Evolutionary conservation across 805 yeast species (phyloP), one percentile per base, ranked within the genome.

Genomic region (Nakazawaea sp.): DNA sequence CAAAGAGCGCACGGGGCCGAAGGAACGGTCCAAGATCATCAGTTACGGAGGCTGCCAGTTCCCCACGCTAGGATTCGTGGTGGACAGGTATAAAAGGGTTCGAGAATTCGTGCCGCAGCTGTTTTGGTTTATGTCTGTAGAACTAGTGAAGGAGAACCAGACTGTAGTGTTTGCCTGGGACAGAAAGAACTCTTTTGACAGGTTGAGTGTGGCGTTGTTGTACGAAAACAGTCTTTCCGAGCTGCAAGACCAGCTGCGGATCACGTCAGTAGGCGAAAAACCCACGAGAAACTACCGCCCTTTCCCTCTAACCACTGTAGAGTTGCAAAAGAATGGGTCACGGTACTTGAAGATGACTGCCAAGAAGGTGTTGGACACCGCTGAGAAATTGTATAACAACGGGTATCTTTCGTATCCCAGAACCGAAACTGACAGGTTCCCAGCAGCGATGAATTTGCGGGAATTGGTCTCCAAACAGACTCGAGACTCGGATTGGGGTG

Each of bases 41-140:
- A 87, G 96, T 1, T 92, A 89, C 55, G 99, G 99, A 3, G 70
- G 75, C 2, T 92, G 99, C 53, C 99, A 92, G 54, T 92, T 92
- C 50, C 99, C 99, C 2, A 90, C 98, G 0, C 64, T 92, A 35
- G 97, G 98, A 3, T 92, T 92, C 59, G 89, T 92, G 0, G 97
- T 92, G 9, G 98, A 92, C 51, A 65, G 98, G 41, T 88, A 78
- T 53, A 76, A 78, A 40, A 66, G 96, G 40, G 82, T 83, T 24
- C 72, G 75, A 48, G 64, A 66, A 43, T 92, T 90, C 57, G 61
- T 68, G 5, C 72, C 86, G 0, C 97, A 92, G 53, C 69, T 69
- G 6, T 89, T 86, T 52, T 92, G 97, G 97, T 66, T 58, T 45
- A 59, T 92, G 4, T 70, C 70, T 15, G 53, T 88, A 2, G 66